phyloP scores from a whole-genome alignment of 108 stramenopile genomes.

The Pseudonitzschia pungens region DNA sequence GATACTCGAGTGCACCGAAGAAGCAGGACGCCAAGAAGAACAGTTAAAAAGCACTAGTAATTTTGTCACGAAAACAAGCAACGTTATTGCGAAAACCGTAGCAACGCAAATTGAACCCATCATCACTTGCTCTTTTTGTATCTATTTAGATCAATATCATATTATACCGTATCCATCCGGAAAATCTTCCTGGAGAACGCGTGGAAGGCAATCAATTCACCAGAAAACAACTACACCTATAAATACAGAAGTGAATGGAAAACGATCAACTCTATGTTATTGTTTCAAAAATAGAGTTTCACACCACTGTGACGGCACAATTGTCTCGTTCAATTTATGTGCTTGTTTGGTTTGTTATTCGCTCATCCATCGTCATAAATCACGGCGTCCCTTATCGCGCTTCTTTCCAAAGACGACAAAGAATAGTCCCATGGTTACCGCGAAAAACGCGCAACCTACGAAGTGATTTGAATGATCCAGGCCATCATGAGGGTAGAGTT shows the following conservation, averaged over 20 bases:
- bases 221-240: too few species aligned
- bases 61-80: background rate
- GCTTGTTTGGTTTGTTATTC: background rate
- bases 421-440: slow-evolving; percentile 18
- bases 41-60: background rate
- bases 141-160: too few species aligned
- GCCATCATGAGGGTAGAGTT: background rate
- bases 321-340: too few species aligned
- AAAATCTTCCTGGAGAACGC: too few species aligned
- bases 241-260: too few species aligned
- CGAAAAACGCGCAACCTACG: slow-evolving; percentile 21
- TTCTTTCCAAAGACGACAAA: slow-evolving; percentile 16
- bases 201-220: too few species aligned
- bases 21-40: slow-evolving; percentile 10
- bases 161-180: too few species aligned
- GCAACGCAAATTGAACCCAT: too few species aligned
- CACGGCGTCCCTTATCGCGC: slow-evolving; percentile 35
- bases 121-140: too few species aligned
- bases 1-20: slow-evolving; percentile 59
- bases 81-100: background rate
- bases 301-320: too few species aligned
- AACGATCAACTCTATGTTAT: too few species aligned
- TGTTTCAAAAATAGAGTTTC: too few species aligned
- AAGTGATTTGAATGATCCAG: slow-evolving; percentile 17
- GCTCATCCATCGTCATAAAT: slow-evolving; percentile 11